Conservation (phyloP, 2,329 filamentous ascomycete species). For the Epichloe coenophiala region DNA sequence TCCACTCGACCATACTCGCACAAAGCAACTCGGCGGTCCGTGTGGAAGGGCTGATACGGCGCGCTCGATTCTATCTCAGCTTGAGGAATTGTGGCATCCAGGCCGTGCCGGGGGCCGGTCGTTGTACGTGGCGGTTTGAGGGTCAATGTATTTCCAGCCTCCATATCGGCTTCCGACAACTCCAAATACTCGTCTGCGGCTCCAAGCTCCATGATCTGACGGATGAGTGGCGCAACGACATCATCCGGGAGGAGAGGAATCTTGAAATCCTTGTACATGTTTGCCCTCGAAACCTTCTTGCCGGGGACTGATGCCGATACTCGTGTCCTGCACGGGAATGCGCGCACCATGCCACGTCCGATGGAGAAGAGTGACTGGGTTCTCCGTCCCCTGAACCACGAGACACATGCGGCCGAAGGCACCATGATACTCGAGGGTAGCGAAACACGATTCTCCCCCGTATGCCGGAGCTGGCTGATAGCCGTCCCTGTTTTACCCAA, state of each 20-base stretch:
- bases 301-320: slow-evolving; percentile 39
- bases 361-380: slow-evolving; percentile 51
- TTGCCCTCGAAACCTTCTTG: slow-evolving; percentile 38
- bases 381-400: slow-evolving; percentile 50
- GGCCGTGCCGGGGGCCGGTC: slow-evolving; percentile 26
- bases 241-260: slow-evolving; percentile 50
- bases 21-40: slow-evolving; percentile 70
- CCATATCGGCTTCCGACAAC: slow-evolving; percentile 36
- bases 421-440: slow-evolving; percentile 43
- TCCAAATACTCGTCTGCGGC: slow-evolving; percentile 44
- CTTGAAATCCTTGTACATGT: slow-evolving; percentile 52
- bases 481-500: slow-evolving; percentile 59
- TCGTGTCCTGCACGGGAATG: slow-evolving; percentile 47
- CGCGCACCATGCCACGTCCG: slow-evolving; percentile 51
- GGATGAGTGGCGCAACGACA: slow-evolving; percentile 40
- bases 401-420: slow-evolving; percentile 46
- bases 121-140: slow-evolving; percentile 27
- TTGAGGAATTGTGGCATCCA: slow-evolving; percentile 53
- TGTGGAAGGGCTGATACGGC: slow-evolving; percentile 92
- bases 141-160: slow-evolving; percentile 40
- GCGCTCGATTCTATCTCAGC: slow-evolving; percentile 93
- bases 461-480: slow-evolving; percentile 59
- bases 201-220: slow-evolving; percentile 34
- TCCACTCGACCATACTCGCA: slow-evolving; percentile 42
- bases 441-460: slow-evolving; percentile 58